Conservation (phyloP, 176 grass and related monocot genomes). For the Hordeum vulgare region MorexV3_pseudomolecules_assembly NC_058523.1:385174195-385174694, state of each 20-base stretch:
- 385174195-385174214: neutral
- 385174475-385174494: conserved; percentile 29
- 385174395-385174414: neutral
- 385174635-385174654: neutral
- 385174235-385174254: conserved; percentile 1
- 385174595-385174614: neutral
- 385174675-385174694: neutral
- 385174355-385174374: conserved; percentile 8
- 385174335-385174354: neutral
- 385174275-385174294: neutral
- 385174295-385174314: conserved; percentile 10
- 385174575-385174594: neutral
- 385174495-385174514: conserved; percentile 21
- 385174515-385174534: conserved; percentile 18
- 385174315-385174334: neutral
- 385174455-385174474: neutral
- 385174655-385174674: neutral
- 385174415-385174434: neutral
- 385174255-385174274: conserved; percentile 21
- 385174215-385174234: neutral
- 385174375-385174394: conserved; percentile 4
- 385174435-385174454: conserved; percentile 20
- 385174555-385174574: conserved; percentile 1
- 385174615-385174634: neutral
- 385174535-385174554: conserved; percentile 10